Percentiles rank a stretch among this genome's conserved stretches.
phyloP scores from a whole-genome alignment of 75 land plant species.

The Pinus taeda region DNA sequence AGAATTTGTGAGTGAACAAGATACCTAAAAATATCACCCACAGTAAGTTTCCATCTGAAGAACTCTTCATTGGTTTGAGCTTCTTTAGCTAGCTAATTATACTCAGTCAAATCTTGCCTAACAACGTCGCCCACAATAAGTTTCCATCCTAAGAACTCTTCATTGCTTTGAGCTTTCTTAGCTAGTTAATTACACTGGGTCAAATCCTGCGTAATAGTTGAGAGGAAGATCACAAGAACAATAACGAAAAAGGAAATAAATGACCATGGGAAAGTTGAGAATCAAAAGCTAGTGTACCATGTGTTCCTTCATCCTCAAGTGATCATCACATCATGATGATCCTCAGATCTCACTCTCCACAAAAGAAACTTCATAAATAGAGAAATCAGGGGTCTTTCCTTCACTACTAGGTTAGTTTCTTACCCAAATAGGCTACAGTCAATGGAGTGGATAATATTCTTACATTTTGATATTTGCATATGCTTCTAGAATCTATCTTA shows the following conservation, averaged over 20 bases:
- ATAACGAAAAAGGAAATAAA: conserved; percentile 53
- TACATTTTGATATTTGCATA: conserved; percentile 25
- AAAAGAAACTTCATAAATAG: conserved; percentile 50
- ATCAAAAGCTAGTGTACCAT: conserved; percentile 64
- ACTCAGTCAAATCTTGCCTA: too few relatives aligned
- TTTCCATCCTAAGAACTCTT: conserved; percentile 70
- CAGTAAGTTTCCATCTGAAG: too few relatives aligned
- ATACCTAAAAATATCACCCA: conserved; percentile 59
- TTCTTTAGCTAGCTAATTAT: too few relatives aligned
- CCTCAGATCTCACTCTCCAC: conserved; percentile 40
- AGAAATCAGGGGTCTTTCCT: conserved; percentile 25
- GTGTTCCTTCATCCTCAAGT: conserved; percentile 54
- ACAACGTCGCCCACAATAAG: too few relatives aligned
- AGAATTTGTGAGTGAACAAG: conserved; percentile 34
- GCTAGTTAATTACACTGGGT: conserved; percentile 59
- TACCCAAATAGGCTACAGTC: conserved; percentile 21
- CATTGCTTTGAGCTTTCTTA: conserved; percentile 68
- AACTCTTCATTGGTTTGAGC: too few relatives aligned
- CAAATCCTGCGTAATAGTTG: conserved; percentile 48
- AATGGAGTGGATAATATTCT: conserved; percentile 18
- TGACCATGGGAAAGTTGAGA: conserved; percentile 56
- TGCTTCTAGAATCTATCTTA: conserved; percentile 6
- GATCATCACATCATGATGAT: conserved; percentile 56
- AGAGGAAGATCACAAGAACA: conserved; percentile 53
- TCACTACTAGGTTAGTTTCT: conserved; percentile 14